These are phyloP conservation scores for Hyparrhenia diplandra DNA, from an alignment of 176 grass and related monocot species.

Conservation along the genomic window DNA sequence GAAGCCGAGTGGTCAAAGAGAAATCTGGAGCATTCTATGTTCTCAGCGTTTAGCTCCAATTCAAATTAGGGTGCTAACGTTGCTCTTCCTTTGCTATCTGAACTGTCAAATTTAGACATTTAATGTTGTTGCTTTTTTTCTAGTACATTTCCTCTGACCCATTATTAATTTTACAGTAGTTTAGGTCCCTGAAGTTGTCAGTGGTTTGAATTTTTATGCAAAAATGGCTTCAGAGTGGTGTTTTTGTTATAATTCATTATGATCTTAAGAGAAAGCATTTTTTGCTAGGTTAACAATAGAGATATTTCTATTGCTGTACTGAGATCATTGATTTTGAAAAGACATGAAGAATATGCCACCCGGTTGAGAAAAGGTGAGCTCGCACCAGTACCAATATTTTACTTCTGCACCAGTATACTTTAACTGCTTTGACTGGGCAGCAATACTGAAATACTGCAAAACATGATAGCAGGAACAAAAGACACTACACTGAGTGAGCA, in stretches of 20 bases:
- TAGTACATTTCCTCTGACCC: not conserved
- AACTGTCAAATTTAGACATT: not conserved
- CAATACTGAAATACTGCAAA: constrained; percentile 14
- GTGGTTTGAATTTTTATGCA: not conserved
- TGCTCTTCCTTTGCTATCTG: not conserved
- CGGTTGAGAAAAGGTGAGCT: constrained; percentile 5
- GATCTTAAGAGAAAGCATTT: not conserved
- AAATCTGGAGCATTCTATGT: not conserved
- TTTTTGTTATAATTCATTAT: not conserved
- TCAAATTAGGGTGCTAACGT: not conserved
- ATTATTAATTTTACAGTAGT: not conserved
- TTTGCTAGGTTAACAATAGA: constrained; percentile 50
- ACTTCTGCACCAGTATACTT: not conserved
- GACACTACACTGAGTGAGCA: not conserved
- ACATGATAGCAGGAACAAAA: not conserved
- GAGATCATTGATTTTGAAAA: constrained; percentile 42
- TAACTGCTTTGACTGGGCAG: not conserved
- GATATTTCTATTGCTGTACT: constrained; percentile 51
- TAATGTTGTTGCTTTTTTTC: not conserved
- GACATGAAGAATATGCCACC: constrained; percentile 36
- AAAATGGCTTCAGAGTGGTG: not conserved
- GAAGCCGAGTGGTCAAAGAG: not conserved
- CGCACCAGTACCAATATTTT: not conserved
- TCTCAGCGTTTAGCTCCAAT: not conserved
- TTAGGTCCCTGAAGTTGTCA: not conserved